These are phyloP conservation scores for Schizophyllum amplum DNA, from an alignment of 1,284 basidiomycete genomes.

Conservation along the genomic window DNA sequence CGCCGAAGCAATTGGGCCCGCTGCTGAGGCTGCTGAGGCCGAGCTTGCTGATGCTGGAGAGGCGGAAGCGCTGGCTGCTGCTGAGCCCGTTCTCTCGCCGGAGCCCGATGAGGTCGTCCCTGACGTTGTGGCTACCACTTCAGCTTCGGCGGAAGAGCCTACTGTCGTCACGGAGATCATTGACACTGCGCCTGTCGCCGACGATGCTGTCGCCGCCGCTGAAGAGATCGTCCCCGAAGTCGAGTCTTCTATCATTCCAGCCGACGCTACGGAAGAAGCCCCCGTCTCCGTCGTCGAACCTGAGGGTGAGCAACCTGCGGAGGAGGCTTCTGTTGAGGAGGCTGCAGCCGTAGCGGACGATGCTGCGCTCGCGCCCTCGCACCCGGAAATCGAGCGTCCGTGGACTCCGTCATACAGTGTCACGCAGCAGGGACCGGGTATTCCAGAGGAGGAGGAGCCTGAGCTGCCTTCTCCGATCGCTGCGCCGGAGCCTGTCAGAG, in stretches of 20 bases:
- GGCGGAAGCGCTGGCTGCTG: not conserved
- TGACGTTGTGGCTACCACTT: not conserved
- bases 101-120: not conserved
- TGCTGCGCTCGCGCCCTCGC: not conserved
- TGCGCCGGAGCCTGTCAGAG: not conserved
- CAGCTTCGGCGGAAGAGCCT: not conserved
- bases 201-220: not conserved
- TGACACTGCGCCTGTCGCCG: not conserved
- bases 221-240: too few species aligned
- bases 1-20: too few species aligned
- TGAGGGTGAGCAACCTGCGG: not conserved
- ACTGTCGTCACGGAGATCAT: not conserved
- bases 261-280: too few species aligned
- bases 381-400: conserved; percentile 5
- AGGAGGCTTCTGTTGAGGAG: not conserved
- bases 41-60: not conserved
- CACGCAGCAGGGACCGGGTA: conserved; percentile 23
- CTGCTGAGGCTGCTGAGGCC: not conserved
- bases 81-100: not conserved
- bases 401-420: conserved; percentile 38
- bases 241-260: too few species aligned
- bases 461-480: not conserved
- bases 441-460: conserved; percentile 2
- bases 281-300: too few species aligned
- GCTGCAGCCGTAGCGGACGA: not conserved